Conservation (phyloP, 2,329 filamentous ascomycete genomes). For the Cryphonectria radicalis region DNA sequence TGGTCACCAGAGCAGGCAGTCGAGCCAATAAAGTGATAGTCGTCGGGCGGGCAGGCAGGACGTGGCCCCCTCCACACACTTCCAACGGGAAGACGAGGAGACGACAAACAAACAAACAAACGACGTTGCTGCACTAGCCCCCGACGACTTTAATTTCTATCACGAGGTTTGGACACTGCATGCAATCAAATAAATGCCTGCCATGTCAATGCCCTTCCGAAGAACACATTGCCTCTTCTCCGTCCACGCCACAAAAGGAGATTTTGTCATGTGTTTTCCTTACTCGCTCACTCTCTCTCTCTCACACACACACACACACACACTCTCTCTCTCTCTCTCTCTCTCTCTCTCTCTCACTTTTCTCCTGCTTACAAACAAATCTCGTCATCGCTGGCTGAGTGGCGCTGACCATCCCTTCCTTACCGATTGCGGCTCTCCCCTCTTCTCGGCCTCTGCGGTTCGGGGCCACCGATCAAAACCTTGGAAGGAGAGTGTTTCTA, state of each 20-base stretch:
- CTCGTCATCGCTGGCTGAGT: neutral
- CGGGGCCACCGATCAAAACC: neutral
- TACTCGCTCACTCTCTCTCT: neutral
- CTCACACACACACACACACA: neutral
- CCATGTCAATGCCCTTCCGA: neutral
- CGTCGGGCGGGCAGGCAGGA: neutral
- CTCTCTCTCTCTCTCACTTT: too few relatives aligned
- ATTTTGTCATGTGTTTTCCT: neutral
- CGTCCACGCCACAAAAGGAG: neutral
- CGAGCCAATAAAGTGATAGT: neutral
- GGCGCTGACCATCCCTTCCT: neutral
- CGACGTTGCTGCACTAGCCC: conserved; percentile 10
- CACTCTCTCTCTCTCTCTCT: too few relatives aligned
- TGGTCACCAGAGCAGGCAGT: neutral
- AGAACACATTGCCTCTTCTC: neutral
- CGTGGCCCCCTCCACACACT: neutral
- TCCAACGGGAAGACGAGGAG: neutral
- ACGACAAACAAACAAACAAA: too few relatives aligned
- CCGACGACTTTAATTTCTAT: neutral
- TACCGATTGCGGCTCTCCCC: conserved; percentile 2
- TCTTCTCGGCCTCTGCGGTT: neutral
- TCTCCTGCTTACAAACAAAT: neutral
- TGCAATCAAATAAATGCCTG: neutral
- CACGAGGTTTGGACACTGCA: neutral
- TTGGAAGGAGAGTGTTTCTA: neutral